phyloP scores from a whole-genome alignment of 305 asterid species.

The Fraxinus xanthoxyloides region DNA sequence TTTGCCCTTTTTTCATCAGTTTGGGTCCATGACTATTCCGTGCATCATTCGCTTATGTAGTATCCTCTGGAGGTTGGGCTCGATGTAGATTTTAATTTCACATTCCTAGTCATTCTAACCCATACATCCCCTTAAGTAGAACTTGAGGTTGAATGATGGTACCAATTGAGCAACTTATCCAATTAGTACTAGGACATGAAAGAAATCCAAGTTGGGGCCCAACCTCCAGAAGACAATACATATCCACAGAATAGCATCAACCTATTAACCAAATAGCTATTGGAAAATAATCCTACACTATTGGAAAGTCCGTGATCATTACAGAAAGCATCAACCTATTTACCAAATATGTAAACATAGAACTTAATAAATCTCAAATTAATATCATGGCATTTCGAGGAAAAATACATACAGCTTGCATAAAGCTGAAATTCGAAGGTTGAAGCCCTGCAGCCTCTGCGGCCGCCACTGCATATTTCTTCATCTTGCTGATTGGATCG shows the following conservation, averaged over 20 bases:
- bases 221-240: not conserved
- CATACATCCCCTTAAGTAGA: not conserved
- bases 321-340: slow-evolving; percentile 4
- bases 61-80: not conserved
- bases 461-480: slow-evolving; percentile 70
- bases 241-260: not conserved
- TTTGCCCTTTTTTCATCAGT: not conserved
- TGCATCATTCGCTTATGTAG: not conserved
- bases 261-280: not conserved
- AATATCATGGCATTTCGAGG: not conserved
- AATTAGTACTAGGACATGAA: not conserved
- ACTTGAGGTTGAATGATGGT: not conserved
- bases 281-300: no score
- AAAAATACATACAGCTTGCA: slow-evolving; percentile 57
- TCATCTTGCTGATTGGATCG: slow-evolving; percentile 87
- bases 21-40: not conserved
- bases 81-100: not conserved
- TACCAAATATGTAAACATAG: not conserved
- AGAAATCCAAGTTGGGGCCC: not conserved
- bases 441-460: slow-evolving; percentile 68
- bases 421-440: slow-evolving; percentile 53
- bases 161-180: not conserved
- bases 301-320: not conserved
- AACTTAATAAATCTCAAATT: not conserved
- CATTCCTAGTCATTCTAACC: not conserved